Conservation (phyloP, 2,329 filamentous ascomycete species). For the Venturia oleaginea region DNA sequence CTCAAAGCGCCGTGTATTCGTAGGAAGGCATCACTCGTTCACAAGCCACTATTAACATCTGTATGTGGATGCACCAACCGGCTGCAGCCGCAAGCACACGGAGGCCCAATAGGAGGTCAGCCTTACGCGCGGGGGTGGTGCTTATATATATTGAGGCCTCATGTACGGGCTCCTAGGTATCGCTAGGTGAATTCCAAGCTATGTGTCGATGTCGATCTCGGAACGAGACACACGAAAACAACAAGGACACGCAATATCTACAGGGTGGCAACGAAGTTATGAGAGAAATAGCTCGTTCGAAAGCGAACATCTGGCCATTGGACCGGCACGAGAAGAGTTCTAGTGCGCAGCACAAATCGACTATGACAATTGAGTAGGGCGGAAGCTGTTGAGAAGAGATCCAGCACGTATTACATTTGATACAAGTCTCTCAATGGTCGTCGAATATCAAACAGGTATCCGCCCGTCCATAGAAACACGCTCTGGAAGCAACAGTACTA, state of each 20-base stretch:
- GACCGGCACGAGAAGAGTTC: too few species aligned
- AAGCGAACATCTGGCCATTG: too few species aligned
- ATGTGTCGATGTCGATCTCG: too few species aligned
- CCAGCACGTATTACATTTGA: conserved; percentile 2
- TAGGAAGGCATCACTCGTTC: background rate
- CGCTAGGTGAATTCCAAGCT: too few species aligned
- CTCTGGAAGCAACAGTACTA: background rate
- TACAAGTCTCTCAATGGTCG: background rate
- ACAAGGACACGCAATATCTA: too few species aligned
- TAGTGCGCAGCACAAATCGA: too few species aligned
- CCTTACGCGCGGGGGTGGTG: background rate
- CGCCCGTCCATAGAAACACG: background rate
- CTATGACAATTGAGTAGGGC: background rate
- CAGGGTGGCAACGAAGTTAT: too few species aligned
- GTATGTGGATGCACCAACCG: conserved; percentile 5
- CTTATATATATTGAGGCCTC: background rate
- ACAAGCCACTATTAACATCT: conserved; percentile 6
- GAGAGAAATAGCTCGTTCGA: too few species aligned
- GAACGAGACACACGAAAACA: too few species aligned
- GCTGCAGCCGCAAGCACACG: conserved; percentile 17
- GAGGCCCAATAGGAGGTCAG: conserved; percentile 15
- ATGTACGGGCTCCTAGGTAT: background rate
- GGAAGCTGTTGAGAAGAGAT: conserved; percentile 18
- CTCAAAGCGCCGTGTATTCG: background rate
- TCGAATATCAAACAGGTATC: background rate